Evolutionary conservation across 176 grass and related monocot species (phyloP), one percentile per base, ranked within the genome.

Genomic region (Coix lacrymajobi): DNA sequence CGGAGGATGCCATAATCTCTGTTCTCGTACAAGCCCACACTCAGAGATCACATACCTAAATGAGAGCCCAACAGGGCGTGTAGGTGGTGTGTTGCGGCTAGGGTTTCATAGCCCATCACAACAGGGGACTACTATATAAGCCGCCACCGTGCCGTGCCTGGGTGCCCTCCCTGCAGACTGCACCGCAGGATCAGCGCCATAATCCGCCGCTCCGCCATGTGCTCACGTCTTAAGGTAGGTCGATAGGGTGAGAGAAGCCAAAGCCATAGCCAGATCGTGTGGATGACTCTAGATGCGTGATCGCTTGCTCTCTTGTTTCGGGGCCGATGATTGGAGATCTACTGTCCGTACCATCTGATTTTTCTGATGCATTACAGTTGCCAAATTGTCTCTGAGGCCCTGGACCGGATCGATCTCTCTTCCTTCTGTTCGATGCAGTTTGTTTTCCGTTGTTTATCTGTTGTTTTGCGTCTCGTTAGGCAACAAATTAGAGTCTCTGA

Each of bases 401-500:
- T 22, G 24, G 10, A 16, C 66, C 34, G 17, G 20, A 16, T 66
- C 30, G 10, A 15, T 57, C 24, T 71, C n/a, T 65, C n/a, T 31
- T 7, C 0, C 4, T 1, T 1, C 6, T 17, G 11, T 16, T 30
- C 7, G 58, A 14, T 22, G 34, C 12, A 2, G 7, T 11, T n/a
- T 11, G 9, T 3, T 4, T 4, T 60, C n/a, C 8, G 10, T 13
- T 41, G 16, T 0, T 20, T 1, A 4, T 36, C 4, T 28, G 28
- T 34, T 70, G 1, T 12, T 30, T 7, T 0, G 1, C 19, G 0
- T 7, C 15, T 5, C 5, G 2, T 1, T 33, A 51, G 91, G 91
- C 91, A 90, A 85, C 44, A 90, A 90, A 90, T 92, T 95, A 95
- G 93, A 92, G 90, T 95, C 90, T 92, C 90, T 95, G 90, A 90